Evolutionary conservation across 106 monocot species (phyloP).

Genomic region (Apostasia shenzhenica): DNA sequence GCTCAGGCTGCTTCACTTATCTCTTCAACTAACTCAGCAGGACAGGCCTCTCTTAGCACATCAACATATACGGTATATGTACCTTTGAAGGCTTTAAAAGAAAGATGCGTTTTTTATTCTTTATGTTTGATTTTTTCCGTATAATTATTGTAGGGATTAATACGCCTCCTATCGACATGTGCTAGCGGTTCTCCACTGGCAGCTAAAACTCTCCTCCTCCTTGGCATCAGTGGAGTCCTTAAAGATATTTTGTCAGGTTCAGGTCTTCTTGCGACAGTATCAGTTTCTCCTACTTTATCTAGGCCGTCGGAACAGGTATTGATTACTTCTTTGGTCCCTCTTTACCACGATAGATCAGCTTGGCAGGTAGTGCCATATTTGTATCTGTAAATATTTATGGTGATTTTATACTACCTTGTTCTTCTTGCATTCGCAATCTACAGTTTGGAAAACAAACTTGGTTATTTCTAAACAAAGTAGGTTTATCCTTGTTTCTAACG

Average conservation of each 20-base stretch:
- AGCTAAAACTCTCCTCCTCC: conserved; percentile 81
- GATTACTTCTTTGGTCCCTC: background rate
- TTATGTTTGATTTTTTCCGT: background rate
- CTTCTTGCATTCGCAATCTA: too few species aligned
- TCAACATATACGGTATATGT: conserved; percentile 81
- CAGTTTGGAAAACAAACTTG: too few species aligned
- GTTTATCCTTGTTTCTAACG: too few species aligned
- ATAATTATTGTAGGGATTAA: conserved; percentile 61
- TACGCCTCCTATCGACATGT: conserved; percentile 91
- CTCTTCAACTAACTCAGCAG: conserved; percentile 77
- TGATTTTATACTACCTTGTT: too few species aligned
- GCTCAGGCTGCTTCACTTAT: conserved; percentile 80
- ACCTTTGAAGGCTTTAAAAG: background rate
- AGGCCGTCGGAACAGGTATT: conserved; percentile 96
- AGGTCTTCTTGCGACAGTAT: conserved; percentile 61
- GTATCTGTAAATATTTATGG: too few species aligned
- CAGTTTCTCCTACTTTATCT: conserved; percentile 81
- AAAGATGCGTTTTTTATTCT: background rate
- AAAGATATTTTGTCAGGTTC: conserved; percentile 93
- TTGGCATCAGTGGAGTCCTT: conserved; percentile 85
- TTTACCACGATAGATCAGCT: too few species aligned
- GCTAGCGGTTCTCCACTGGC: conserved; percentile 90
- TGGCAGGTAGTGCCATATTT: too few species aligned
- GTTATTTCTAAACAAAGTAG: too few species aligned
- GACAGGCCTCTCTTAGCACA: conserved; percentile 86